Conservation (phyloP, 202 grass and related monocot genomes). For the Thinopyrum obtusiflorum region DNA sequence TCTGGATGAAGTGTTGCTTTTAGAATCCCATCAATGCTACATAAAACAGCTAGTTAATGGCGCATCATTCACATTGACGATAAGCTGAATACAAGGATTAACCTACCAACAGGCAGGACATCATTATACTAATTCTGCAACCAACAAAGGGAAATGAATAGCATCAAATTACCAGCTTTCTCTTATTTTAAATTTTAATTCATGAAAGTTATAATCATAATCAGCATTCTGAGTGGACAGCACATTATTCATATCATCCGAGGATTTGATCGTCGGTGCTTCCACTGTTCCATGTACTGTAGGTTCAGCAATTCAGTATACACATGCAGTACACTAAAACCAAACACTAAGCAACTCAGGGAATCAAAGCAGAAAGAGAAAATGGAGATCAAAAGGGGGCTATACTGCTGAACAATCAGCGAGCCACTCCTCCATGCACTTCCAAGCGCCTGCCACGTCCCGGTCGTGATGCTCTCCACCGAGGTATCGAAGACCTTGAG, state of each 20-base stretch:
- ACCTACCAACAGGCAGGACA: background rate
- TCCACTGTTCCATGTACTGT: conserved; percentile 7
- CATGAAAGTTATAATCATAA: background rate
- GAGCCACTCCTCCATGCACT: conserved; percentile 83
- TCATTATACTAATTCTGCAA: background rate
- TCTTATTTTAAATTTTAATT: background rate
- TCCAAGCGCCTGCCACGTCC: conserved; percentile 81
- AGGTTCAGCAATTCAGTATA: background rate
- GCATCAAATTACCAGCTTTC: background rate
- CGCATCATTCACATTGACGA: background rate
- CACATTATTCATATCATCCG: background rate
- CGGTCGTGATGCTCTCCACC: conserved; percentile 70
- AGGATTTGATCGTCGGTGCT: background rate
- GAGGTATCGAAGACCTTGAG: conserved; percentile 86
- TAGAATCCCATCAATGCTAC: background rate
- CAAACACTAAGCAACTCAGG: background rate
- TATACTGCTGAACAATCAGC: conserved; percentile 74
- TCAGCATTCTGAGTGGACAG: background rate
- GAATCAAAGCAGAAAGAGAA: conserved; percentile 21
- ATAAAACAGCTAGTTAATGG: background rate
- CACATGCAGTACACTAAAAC: background rate
- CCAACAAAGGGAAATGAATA: background rate
- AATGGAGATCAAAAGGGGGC: background rate
- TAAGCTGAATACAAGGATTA: background rate
- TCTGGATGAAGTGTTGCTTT: background rate